phyloP scores from a whole-genome alignment of 179 eudicot species.

The Spergularia azorica region DNA sequence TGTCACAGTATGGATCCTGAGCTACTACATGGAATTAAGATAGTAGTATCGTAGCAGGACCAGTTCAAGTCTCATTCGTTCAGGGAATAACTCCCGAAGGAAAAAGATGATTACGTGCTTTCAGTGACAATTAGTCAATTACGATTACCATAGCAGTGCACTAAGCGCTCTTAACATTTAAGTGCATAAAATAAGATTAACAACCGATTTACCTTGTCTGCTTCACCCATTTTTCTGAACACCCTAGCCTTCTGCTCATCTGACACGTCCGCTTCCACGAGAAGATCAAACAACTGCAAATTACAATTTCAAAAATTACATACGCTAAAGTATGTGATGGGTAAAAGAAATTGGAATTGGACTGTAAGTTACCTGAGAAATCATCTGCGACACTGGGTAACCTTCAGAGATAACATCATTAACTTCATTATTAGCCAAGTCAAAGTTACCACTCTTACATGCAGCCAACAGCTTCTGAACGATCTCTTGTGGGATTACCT shows the following conservation, averaged over 20 bases:
- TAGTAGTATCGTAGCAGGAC: no score
- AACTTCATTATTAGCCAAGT: constrained; percentile 79
- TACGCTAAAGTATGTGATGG: background rate
- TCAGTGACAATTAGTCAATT: no score
- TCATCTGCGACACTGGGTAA: constrained; percentile 88
- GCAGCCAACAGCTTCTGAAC: constrained; percentile 68
- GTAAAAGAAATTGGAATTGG: background rate
- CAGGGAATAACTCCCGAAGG: no score
- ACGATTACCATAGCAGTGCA: no score
- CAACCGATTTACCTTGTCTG: constrained; percentile 63
- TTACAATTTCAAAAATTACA: constrained; percentile 18
- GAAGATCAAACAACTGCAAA: constrained; percentile 76
- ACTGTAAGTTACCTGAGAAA: constrained; percentile 62
- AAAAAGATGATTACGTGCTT: no score
- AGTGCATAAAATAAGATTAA: background rate
- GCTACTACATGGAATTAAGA: no score
- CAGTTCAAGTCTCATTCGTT: no score
- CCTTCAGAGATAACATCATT: constrained; percentile 81
- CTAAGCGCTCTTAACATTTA: no score
- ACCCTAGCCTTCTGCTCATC: constrained; percentile 92
- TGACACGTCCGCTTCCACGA: constrained; percentile 60
- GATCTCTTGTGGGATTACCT: constrained; percentile 80
- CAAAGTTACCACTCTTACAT: constrained; percentile 86
- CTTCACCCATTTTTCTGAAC: constrained; percentile 75
- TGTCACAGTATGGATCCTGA: no score